Base-by-base conservation (phyloP, 2,329 filamentous ascomycete species). In the Talaromyces funiculosus region DNA sequence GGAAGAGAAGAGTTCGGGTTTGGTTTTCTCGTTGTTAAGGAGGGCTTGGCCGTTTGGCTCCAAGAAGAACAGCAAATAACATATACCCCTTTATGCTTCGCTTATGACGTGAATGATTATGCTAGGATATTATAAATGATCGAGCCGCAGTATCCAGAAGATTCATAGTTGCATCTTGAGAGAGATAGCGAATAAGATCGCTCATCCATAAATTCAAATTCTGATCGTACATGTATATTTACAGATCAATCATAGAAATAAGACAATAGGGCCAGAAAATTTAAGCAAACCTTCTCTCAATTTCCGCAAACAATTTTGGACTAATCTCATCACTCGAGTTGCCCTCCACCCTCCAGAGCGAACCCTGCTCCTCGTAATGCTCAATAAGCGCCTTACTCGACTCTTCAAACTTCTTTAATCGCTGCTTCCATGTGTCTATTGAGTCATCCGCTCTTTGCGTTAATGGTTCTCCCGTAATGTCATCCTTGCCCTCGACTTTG, bases 291-390 rank as follows among this genome's bases (percentile, higher is more conserved):
- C 89, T 83, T 70, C 80, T 84, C 77, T 90, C 87, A 73, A 99
- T 90, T 76, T 96, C 92, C 8, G 80, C 77, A 70, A 91, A 90
- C 29, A 99, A 80, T 78, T 92, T 87, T n/a, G 94, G 94, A 58
- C 84, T 92, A 67, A 99, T 99, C 77, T 97, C 94, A 71, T 99
- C 90, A 71, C 92, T 96, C 73, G 86, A 93, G 76, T 92, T 85
- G 22, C 94, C 94, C 67, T 90, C 82, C 3, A 97, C 91, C 63
- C 90, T 90, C 84, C 90, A 91, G 38, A 99, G 77, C 12, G 96
- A 87, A 9, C 90, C 91, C 72, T 89, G 88, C 65, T 84, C 83
- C 54, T 90, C 88, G 71, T 99, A 99, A 76, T 97, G 90, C 67
- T 96, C 89, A 18, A 99, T 80, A 47, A 99, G 78, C 16, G 90